Evolutionary conservation across 2,329 filamentous ascomycete genomes (phyloP), one percentile per base, ranked within the genome.

Genomic region (Kalaharituber pfeilii): DNA sequence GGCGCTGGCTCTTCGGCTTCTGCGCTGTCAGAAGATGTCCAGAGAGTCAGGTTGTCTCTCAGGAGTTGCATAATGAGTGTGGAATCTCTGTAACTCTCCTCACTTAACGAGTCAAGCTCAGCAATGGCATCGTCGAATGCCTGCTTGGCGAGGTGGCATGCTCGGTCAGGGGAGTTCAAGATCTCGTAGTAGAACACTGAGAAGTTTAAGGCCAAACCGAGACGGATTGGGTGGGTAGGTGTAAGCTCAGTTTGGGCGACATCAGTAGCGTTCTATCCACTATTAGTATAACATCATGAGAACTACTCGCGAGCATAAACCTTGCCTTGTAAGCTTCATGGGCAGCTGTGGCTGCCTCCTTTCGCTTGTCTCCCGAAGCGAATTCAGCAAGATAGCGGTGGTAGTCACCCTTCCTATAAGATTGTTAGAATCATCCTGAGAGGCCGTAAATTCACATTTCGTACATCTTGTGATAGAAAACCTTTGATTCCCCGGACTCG

Each of bases 151-250:
- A 95, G 81, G 72, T 94, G 88, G 82, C 89, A 95, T 69, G 88
- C 89, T 75, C 93, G 89, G 71, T 96, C 91, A 62, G 89, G 89
- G 44, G 89, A 87, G 78, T 96, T 98, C 67, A 96, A 78, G 70
- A 96, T 98, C 81, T 98, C 86, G 72, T 98, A 98, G 82, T 96
- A 96, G 79, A 95, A 96, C 68, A 95, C 88, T 62, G 88, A 94
- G 78, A 93, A 93, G 82, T 94, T 94, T 64, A 94, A 78, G 66
- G 86, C 86, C 63, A 94, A 80, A 69, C 86, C 86, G 62, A 94
- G 83, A 67, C 86, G 86, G 73, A 93, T 94, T 68, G 86, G 86
- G 77, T 94, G 86, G 56, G 86, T 94, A 60, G 86, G 86, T 60
- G 86, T 82, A 64, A 94, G 81, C 71, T 91, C 86, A 65, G 84